Conservation (phyloP, 129 eudicot genomes). For the Rutidosis leptorrhynchoides region DNA sequence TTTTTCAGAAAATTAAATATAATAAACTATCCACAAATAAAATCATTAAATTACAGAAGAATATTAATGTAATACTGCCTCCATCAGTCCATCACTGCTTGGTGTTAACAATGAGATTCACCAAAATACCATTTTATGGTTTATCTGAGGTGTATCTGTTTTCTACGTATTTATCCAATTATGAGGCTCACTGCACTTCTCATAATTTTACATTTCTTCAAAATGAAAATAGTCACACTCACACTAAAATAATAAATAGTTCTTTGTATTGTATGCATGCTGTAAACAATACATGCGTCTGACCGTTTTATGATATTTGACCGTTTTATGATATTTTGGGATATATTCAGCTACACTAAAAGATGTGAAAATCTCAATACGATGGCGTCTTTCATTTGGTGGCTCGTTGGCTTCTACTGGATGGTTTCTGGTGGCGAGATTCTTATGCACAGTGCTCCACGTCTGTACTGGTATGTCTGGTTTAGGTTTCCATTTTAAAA, state of each 20-base stretch:
- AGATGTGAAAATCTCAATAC: conserved; percentile 81
- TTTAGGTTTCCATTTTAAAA: no score
- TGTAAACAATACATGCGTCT: not conserved
- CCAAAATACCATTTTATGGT: not conserved
- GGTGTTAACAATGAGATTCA: not conserved
- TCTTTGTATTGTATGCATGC: not conserved
- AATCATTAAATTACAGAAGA: not conserved
- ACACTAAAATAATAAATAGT: not conserved
- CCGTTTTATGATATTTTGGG: conserved; percentile 16
- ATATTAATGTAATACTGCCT: no score
- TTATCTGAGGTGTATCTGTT: not conserved
- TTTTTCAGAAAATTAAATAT: no score
- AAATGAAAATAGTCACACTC: not conserved
- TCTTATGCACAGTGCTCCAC: conserved; percentile 76
- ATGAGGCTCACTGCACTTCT: conserved; percentile 8
- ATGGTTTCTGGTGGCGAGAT: conserved; percentile 80
- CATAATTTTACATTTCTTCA: not conserved
- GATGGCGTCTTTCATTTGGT: conserved; percentile 81
- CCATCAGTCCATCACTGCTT: no score
- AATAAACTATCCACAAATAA: not conserved
- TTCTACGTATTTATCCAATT: not conserved
- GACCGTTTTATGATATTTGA: no score
- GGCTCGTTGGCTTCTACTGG: conserved; percentile 98
- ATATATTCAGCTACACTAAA: conserved; percentile 55
- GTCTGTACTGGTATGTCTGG: conserved; percentile 73